Conservation (phyloP, 495 filamentous ascomycete genomes). For the Daldinia bambusicola region DNA sequence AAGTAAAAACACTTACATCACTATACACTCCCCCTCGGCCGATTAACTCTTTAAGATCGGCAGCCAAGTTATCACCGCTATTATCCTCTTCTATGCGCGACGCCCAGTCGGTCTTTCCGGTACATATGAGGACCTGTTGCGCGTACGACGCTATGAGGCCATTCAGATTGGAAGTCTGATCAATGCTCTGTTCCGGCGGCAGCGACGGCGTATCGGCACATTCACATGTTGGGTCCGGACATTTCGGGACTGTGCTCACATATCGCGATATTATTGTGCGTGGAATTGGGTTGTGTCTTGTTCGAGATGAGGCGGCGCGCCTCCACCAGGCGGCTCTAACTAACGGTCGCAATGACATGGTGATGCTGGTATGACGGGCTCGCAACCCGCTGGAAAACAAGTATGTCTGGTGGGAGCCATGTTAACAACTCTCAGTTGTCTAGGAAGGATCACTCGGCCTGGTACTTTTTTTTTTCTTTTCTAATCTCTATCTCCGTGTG, state of each 20-base stretch:
- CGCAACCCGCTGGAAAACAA: constrained; percentile 21
- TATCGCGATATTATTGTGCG: constrained; percentile 21
- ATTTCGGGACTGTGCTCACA: constrained; percentile 67
- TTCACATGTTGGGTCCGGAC: constrained; percentile 75
- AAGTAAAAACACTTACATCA: constrained; percentile 67
- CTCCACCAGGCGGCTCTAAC: constrained; percentile 30
- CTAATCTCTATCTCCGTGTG: neutral
- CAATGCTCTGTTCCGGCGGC: constrained; percentile 78
- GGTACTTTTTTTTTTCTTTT: neutral
- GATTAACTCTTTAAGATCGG: constrained; percentile 73
- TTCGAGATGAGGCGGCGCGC: constrained; percentile 21
- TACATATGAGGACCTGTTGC: constrained; percentile 84
- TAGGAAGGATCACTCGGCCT: neutral
- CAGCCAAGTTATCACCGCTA: constrained; percentile 69
- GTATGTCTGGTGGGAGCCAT: constrained; percentile 1
- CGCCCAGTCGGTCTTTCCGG: constrained; percentile 82
- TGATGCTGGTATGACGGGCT: constrained; percentile 15
- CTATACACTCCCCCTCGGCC: constrained; percentile 72
- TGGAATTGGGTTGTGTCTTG: neutral
- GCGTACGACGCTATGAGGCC: constrained; percentile 82
- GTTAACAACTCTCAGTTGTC: neutral
- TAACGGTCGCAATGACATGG: constrained; percentile 44
- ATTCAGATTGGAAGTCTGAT: constrained; percentile 72
- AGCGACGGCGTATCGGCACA: constrained; percentile 72
- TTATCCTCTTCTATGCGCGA: constrained; percentile 71